These are phyloP conservation scores for Colletotrichum incanum DNA, from an alignment of 2,329 filamentous ascomycete species.

Conservation along the genomic window DNA sequence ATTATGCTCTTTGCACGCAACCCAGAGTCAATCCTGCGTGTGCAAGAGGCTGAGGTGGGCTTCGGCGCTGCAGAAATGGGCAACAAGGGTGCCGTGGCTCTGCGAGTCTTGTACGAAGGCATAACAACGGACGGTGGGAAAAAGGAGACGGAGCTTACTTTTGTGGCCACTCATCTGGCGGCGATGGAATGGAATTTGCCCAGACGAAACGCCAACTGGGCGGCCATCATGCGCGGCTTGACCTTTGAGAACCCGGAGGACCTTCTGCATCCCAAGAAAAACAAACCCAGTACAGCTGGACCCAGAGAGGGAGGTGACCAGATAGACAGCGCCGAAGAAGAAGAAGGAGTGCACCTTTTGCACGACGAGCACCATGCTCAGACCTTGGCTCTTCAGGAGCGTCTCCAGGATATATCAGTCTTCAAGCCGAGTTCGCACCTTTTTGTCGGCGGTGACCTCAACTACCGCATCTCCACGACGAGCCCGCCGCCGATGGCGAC, in stretches of 20 bases:
- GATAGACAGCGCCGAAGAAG: constrained; percentile 49
- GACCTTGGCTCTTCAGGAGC: constrained; percentile 57
- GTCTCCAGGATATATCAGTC: constrained; percentile 74
- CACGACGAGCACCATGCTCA: constrained; percentile 54
- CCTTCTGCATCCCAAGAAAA: constrained; percentile 50
- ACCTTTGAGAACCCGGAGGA: constrained; percentile 77
- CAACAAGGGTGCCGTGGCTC: constrained; percentile 93
- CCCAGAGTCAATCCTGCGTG: constrained; percentile 70
- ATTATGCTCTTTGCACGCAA: constrained; percentile 87
- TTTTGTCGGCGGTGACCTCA: constrained; percentile 92
- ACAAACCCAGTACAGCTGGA: neutral
- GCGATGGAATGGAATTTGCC: constrained; percentile 86
- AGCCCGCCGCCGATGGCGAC: constrained; percentile 73
- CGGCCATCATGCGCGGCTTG: constrained; percentile 83
- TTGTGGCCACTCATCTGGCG: constrained; percentile 90
- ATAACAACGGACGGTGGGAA: constrained; percentile 49
- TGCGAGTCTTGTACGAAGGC: constrained; percentile 75
- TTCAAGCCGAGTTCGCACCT: constrained; percentile 84
- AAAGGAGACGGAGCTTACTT: constrained; percentile 78
- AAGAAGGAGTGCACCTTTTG: constrained; percentile 51
- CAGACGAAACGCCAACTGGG: constrained; percentile 90
- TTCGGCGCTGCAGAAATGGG: constrained; percentile 91
- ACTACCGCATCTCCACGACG: constrained; percentile 87
- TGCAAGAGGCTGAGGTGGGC: constrained; percentile 87
- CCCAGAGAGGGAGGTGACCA: constrained; percentile 40